Evolutionary conservation across 1,284 basidiomycete species (phyloP).

Genomic region (Polyporus tsugae): DNA sequence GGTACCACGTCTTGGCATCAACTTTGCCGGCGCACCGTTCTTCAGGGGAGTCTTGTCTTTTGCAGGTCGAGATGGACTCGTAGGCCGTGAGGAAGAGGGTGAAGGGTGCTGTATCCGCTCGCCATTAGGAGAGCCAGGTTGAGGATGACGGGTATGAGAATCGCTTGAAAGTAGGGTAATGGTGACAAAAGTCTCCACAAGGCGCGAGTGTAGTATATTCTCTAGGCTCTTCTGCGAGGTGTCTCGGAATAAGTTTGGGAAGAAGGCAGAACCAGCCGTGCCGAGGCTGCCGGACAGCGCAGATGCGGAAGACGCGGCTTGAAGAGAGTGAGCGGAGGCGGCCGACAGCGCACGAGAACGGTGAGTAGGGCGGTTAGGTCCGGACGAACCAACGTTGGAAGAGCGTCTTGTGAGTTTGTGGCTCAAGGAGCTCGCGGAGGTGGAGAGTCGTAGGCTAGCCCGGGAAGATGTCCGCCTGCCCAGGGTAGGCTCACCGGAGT

Average conservation of each 20-base stretch:
- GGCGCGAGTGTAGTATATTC: conserved; percentile 71
- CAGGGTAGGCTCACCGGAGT: conserved; percentile 24
- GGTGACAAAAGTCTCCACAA: conserved; percentile 83
- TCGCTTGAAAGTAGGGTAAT: conserved; percentile 50
- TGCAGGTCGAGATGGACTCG: conserved; percentile 21
- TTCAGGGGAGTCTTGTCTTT: conserved; percentile 17
- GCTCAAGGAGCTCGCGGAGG: conserved; percentile 25
- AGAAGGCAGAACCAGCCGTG: conserved; percentile 37
- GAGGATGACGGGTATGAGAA: not conserved
- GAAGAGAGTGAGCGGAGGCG: conserved; percentile 51
- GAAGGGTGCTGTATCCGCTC: conserved; percentile 22
- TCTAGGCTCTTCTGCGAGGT: conserved; percentile 74
- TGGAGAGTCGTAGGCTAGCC: conserved; percentile 33
- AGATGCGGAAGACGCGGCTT: conserved; percentile 26
- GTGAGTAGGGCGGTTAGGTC: conserved; percentile 41
- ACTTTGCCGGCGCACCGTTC: conserved; percentile 13
- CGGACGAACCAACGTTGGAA: conserved; percentile 28
- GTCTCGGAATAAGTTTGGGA: conserved; percentile 54
- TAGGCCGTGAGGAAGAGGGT: conserved; percentile 23
- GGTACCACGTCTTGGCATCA: conserved; percentile 25
- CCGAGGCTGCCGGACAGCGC: conserved; percentile 23
- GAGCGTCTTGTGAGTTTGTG: conserved; percentile 24
- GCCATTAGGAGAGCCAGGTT: conserved; percentile 16
- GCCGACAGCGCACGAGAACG: conserved; percentile 60
- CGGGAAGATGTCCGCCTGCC: conserved; percentile 35